phyloP scores from a whole-genome alignment of 139 green algal genomes.

The Chlorella vulgaris region DNA sequence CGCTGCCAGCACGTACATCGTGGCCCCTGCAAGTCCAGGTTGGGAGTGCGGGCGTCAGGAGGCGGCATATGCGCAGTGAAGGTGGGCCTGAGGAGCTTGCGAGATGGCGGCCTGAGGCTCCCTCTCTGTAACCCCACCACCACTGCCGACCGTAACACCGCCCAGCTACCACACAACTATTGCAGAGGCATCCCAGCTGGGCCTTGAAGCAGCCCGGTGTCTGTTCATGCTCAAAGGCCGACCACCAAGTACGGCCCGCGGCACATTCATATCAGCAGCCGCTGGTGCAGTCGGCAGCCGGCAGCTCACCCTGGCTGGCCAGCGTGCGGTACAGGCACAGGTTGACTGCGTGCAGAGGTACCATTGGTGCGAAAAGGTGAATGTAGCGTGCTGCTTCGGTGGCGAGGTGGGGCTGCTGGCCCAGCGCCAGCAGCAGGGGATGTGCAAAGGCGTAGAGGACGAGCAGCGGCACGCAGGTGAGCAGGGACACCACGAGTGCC shows the following conservation, averaged over 20 bases:
- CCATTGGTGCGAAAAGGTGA: neutral
- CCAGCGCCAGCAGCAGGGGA: constrained; percentile 18
- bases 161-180: too few species aligned
- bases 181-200: too few species aligned
- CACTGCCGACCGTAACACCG: too few species aligned
- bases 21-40: neutral
- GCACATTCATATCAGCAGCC: too few species aligned
- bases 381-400: constrained; percentile 22
- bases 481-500: neutral
- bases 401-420: constrained; percentile 15
- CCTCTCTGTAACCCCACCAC: too few species aligned
- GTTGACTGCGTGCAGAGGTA: constrained; percentile 11
- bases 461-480: constrained; percentile 25
- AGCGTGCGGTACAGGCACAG: constrained; percentile 27
- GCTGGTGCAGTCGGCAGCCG: too few species aligned
- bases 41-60: neutral
- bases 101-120: too few species aligned
- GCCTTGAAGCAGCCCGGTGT: too few species aligned
- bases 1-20: constrained; percentile 3
- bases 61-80: too few species aligned
- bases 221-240: too few species aligned
- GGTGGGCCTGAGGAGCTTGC: neutral
- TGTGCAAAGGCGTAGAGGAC: constrained; percentile 2
- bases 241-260: too few species aligned
- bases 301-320: constrained; percentile 2